A percentile compares a stretch with the other conserved stretches of the same genome.
These are phyloP conservation scores for Cyberlindnera samutprakarnensis DNA, from an alignment of 805 yeast genomes.

Conservation along the genomic window DNA sequence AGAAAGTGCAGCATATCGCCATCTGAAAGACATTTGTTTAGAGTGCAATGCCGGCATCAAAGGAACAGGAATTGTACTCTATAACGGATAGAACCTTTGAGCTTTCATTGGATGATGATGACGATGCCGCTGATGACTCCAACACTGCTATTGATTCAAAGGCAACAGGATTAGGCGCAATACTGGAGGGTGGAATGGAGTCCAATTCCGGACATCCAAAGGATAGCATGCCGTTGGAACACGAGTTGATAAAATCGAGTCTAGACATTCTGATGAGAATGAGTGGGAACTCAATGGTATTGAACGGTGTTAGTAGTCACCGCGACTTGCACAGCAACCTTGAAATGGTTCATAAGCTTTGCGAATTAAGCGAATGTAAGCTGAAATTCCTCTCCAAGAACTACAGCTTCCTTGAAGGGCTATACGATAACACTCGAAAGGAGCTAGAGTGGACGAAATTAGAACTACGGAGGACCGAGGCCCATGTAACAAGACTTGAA, in stretches of 20 bases:
- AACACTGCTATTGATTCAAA: conserved; percentile 8
- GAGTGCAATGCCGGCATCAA: too few relatives aligned
- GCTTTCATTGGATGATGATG: conserved; percentile 14
- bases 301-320: neutral
- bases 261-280: conserved; percentile 6
- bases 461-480: too few relatives aligned
- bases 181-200: neutral
- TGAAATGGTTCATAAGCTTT: conserved; percentile 6
- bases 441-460: conserved; percentile 6
- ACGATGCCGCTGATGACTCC: conserved; percentile 5
- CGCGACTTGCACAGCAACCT: conserved; percentile 4
- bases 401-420: conserved; percentile 15
- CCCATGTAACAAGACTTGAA: conserved; percentile 4
- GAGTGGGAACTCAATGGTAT: conserved; percentile 9
- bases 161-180: neutral
- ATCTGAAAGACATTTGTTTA: too few relatives aligned
- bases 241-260: neutral
- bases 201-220: neutral
- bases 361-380: conserved; percentile 15
- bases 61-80: conserved; percentile 14
- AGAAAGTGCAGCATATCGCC: too few relatives aligned
- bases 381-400: conserved; percentile 17
- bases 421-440: conserved; percentile 12
- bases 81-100: conserved; percentile 17
- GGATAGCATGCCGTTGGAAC: neutral